phyloP scores from a whole-genome alignment of 2,329 filamentous ascomycete genomes.

The Lizonia empirigonia region DNA sequence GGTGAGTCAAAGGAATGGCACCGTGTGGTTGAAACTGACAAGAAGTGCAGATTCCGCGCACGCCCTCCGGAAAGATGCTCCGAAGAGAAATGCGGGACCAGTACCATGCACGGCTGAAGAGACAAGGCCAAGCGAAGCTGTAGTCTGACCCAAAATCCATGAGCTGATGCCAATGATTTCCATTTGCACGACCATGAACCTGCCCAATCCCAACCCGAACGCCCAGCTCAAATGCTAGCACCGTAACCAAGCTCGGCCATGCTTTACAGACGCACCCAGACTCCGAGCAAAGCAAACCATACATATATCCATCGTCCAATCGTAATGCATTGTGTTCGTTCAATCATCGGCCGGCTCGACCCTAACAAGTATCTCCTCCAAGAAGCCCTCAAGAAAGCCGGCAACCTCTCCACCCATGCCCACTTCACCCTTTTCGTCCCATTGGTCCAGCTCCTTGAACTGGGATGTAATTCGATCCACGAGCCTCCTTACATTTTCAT shows the following conservation, averaged over 20 bases:
- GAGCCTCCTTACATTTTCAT: slow-evolving; percentile 80
- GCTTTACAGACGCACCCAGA: background rate
- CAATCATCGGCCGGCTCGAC: slow-evolving; percentile 83
- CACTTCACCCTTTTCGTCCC: slow-evolving; percentile 83
- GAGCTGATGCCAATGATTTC: no score
- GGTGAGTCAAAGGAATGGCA: slow-evolving; percentile 21
- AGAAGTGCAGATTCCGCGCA: slow-evolving; percentile 31
- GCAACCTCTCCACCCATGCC: slow-evolving; percentile 92
- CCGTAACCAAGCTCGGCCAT: background rate
- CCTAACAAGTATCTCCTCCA: slow-evolving; percentile 91
- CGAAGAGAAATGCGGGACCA: slow-evolving; percentile 37
- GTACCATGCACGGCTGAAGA: slow-evolving; percentile 34
- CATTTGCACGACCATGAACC: no score
- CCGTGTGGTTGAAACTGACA: background rate
- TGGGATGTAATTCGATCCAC: slow-evolving; percentile 82
- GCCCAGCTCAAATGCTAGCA: background rate
- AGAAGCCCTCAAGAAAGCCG: slow-evolving; percentile 85
- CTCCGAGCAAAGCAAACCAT: slow-evolving; percentile 7
- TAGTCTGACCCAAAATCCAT: no score
- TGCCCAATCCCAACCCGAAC: background rate
- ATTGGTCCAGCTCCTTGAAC: slow-evolving; percentile 88
- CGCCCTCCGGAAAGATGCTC: slow-evolving; percentile 39
- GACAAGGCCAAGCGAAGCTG: slow-evolving; percentile 25
- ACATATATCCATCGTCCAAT: background rate
- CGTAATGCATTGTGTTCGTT: slow-evolving; percentile 1